A percentile compares a stretch with the other conserved stretches of the same genome.
Conservation (phyloP, 2,329 filamentous ascomycete species). For the Fusarium sambucinum region DNA sequence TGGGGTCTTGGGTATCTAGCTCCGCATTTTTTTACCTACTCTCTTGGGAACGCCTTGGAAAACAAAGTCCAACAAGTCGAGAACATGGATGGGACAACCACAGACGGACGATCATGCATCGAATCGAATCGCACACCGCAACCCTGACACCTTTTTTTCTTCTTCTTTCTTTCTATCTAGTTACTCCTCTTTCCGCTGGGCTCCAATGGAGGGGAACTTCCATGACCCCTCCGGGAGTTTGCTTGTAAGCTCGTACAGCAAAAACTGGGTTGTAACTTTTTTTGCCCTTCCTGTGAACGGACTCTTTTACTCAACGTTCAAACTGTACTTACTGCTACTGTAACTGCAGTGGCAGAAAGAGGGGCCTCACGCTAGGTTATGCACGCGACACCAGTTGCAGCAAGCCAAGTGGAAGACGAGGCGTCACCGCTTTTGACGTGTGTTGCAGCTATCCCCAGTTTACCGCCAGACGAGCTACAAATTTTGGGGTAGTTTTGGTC, state of each 20-base stretch:
- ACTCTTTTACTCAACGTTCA: neutral
- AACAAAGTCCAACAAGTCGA: constrained; percentile 10
- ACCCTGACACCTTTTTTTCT: constrained; percentile 3
- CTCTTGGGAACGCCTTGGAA: constrained; percentile 12
- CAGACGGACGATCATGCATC: constrained; percentile 15
- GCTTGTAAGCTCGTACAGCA: constrained; percentile 26
- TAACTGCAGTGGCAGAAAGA: constrained; percentile 15
- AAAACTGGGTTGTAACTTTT: constrained; percentile 27
- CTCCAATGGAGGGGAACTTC: constrained; percentile 22
- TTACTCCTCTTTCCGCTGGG: constrained; percentile 16
- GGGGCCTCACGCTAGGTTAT: constrained; percentile 43
- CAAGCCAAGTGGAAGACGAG: constrained; percentile 37
- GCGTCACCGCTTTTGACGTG: constrained; percentile 44
- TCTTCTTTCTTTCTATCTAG: neutral
- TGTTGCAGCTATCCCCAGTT: constrained; percentile 19
- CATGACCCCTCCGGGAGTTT: constrained; percentile 21
- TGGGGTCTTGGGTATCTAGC: constrained; percentile 21
- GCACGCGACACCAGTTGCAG: constrained; percentile 48
- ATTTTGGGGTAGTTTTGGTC: constrained; percentile 6
- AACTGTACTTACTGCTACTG: neutral
- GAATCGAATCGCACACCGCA: constrained; percentile 38
- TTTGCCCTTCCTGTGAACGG: neutral
- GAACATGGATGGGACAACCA: constrained; percentile 10
- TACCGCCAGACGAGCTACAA: constrained; percentile 9
- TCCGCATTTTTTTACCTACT: constrained; percentile 34